phyloP scores from a whole-genome alignment of 768 basidiomycete species.

The Collybia mongolica region DNA sequence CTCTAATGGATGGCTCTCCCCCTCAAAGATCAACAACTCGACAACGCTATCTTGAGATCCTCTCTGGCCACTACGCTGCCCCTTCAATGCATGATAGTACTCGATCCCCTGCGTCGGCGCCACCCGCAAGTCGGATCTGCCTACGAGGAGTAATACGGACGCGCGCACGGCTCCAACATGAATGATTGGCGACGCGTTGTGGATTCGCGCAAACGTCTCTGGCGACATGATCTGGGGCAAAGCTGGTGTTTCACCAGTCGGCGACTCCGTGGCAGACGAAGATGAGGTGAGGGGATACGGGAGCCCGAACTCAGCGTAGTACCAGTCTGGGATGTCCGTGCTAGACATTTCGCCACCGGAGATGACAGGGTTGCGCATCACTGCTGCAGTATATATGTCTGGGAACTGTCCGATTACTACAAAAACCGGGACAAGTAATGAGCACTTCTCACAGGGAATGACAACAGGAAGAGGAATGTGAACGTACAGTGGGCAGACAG shows the following conservation, averaged over 20 bases:
- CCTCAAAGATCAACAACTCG: slow-evolving; percentile 60
- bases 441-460: not conserved
- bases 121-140: slow-evolving; percentile 60
- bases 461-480: not conserved
- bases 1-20: slow-evolving; percentile 63
- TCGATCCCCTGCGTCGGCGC: slow-evolving; percentile 59
- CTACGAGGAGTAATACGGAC: slow-evolving; percentile 59
- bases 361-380: slow-evolving; percentile 70
- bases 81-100: slow-evolving; percentile 68
- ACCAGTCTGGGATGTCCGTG: slow-evolving; percentile 75
- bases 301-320: slow-evolving; percentile 45
- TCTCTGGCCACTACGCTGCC: slow-evolving; percentile 15
- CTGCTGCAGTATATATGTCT: slow-evolving; percentile 57
- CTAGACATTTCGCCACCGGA: slow-evolving; percentile 52
- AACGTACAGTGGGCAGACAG: slow-evolving; percentile 54
- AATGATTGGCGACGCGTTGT: slow-evolving; percentile 54
- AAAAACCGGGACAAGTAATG: not conserved
- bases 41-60: slow-evolving; percentile 30
- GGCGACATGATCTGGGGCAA: slow-evolving; percentile 40
- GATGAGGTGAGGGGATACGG: slow-evolving; percentile 36
- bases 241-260: slow-evolving; percentile 2
- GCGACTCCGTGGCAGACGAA: slow-evolving; percentile 12
- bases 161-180: slow-evolving; percentile 48
- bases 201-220: slow-evolving; percentile 40
- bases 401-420: slow-evolving; percentile 66